Conservation (phyloP, 352 stramenopile species). For the Phytophthora ohioensis region DNA sequence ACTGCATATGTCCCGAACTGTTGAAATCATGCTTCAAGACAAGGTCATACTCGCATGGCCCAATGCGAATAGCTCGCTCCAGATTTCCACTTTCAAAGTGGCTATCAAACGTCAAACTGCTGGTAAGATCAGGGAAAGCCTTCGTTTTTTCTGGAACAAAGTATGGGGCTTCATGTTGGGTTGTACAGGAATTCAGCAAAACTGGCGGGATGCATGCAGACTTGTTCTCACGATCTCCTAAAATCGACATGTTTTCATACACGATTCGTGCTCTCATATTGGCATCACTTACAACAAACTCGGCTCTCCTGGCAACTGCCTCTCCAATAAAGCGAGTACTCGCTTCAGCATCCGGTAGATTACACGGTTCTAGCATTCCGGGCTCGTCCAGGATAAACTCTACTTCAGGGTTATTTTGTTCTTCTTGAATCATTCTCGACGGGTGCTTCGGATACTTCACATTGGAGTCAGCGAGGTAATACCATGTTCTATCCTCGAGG, state of each 20-base stretch:
- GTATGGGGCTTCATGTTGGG: constrained; percentile 41
- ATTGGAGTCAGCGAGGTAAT: constrained; percentile 33
- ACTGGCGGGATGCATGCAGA: constrained; percentile 30
- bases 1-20: constrained; percentile 88
- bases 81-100: constrained; percentile 95
- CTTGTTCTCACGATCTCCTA: constrained; percentile 29
- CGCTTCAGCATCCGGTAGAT: constrained; percentile 21
- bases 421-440: constrained; percentile 26
- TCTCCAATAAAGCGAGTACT: constrained; percentile 29
- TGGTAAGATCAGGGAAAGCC: constrained; percentile 25
- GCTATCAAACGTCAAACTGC: constrained; percentile 91
- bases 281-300: constrained; percentile 55
- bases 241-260: constrained; percentile 59
- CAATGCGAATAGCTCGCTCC: constrained; percentile 82
- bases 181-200: constrained; percentile 25
- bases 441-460: constrained; percentile 50
- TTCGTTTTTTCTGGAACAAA: constrained; percentile 39
- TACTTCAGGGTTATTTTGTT: constrained; percentile 32
- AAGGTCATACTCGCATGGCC: constrained; percentile 91
- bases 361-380: constrained; percentile 36
- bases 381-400: constrained; percentile 41
- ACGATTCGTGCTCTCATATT: constrained; percentile 51
- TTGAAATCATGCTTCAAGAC: constrained; percentile 89
- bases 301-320: constrained; percentile 21
- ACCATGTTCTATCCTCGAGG: constrained; percentile 40